phyloP scores from a whole-genome alignment of 495 filamentous ascomycete species.

The Entonaema liquescens region DNA sequence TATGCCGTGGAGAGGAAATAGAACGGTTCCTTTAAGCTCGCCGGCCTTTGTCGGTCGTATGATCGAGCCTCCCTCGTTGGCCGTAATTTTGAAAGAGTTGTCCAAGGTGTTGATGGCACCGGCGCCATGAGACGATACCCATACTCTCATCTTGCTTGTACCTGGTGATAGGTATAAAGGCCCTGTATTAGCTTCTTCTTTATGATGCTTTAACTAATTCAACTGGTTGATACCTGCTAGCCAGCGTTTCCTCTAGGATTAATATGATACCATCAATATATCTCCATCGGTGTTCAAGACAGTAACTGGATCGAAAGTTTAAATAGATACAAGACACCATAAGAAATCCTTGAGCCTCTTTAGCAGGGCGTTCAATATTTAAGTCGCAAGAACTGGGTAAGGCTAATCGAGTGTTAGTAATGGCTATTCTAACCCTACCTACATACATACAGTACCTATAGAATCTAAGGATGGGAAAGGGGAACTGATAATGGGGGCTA shows the following conservation, averaged over 20 bases:
- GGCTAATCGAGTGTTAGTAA: not conserved
- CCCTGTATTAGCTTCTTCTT: not conserved
- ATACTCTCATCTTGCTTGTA: not conserved
- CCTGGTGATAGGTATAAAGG: not conserved
- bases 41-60: not conserved
- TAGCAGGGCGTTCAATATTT: not conserved
- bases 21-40: not conserved
- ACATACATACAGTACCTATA: not conserved
- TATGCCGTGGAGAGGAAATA: not conserved
- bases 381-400: not conserved
- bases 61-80: not conserved
- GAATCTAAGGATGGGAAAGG: not conserved
- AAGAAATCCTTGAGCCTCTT: not conserved
- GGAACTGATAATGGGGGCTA: not conserved
- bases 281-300: not conserved
- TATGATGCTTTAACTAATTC: not conserved
- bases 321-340: not conserved
- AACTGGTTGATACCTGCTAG: not conserved
- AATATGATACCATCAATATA: not conserved
- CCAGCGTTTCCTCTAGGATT: not conserved
- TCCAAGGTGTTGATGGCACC: conserved; percentile 1
- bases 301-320: not conserved
- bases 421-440: not conserved
- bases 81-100: not conserved
- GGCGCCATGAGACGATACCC: conserved; percentile 1